Evolutionary conservation across 2,329 filamentous ascomycete species (phyloP).

Genomic region (Fusarium kyushuense): DNA sequence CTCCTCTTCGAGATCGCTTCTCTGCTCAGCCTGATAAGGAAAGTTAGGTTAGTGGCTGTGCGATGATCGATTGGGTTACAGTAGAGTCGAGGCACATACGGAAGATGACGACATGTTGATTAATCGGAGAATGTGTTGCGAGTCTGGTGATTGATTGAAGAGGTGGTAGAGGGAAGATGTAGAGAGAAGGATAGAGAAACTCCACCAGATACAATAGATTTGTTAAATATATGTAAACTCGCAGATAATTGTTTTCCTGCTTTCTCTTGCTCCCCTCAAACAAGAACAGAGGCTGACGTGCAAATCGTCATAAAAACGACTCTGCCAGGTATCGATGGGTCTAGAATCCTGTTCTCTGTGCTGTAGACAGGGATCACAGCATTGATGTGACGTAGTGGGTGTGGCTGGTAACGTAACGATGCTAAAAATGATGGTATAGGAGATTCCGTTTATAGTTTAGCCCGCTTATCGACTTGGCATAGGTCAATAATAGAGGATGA

Average conservation of each 20-base stretch:
- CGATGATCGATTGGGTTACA: background rate
- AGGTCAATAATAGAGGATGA: background rate
- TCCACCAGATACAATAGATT: constrained; percentile 12
- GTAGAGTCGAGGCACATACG: constrained; percentile 6
- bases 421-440: constrained; percentile 1
- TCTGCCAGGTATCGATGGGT: constrained; percentile 22
- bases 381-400: constrained; percentile 20
- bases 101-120: constrained; percentile 34
- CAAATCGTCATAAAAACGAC: constrained; percentile 37
- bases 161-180: constrained; percentile 9
- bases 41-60: constrained; percentile 18
- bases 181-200: constrained; percentile 34
- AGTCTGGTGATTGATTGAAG: constrained; percentile 2
- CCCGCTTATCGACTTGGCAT: background rate
- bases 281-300: constrained; percentile 31
- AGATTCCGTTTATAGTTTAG: background rate
- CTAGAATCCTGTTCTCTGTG: constrained; percentile 21
- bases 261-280: constrained; percentile 21
- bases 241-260: constrained; percentile 11
- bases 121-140: background rate
- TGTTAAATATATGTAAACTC: constrained; percentile 19
- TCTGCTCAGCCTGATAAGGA: constrained; percentile 19
- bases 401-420: constrained; percentile 11
- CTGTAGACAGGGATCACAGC: constrained; percentile 2
- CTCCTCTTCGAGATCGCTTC: constrained; percentile 36